Evolutionary conservation across 2,329 filamentous ascomycete species (phyloP).

Genomic region (Sarocladiaceae sp.): DNA sequence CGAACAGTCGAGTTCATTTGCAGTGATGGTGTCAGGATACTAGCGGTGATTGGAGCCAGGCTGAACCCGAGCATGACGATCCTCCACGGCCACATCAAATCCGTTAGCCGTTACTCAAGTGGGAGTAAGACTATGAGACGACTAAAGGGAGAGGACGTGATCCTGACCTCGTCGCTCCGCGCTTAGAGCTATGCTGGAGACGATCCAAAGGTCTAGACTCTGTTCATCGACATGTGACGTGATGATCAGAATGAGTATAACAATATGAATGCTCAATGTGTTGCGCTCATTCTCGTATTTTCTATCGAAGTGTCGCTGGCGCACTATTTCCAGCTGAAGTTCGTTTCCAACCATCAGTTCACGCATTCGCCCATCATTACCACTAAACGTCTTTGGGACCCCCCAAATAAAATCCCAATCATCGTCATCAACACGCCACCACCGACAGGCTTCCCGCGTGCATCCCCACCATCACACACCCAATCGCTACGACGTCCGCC

Average conservation of each 20-base stretch:
- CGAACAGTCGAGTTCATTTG: neutral
- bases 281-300: neutral
- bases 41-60: neutral
- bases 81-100: neutral
- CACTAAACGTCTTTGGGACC: neutral
- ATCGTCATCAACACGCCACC: conserved; percentile 10
- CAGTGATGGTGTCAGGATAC: neutral
- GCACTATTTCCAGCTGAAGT: neutral
- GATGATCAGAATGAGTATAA: neutral
- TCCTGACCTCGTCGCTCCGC: neutral
- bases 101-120: neutral
- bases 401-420: neutral
- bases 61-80: conserved; percentile 1
- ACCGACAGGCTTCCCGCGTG: neutral
- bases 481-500: neutral
- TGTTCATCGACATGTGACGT: neutral
- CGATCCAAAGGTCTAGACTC: neutral
- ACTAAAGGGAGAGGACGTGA: neutral
- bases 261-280: neutral
- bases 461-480: neutral
- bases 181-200: neutral
- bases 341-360: neutral
- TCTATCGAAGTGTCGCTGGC: neutral
- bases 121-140: neutral
- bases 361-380: neutral